Percentiles rank a stretch among this genome's conserved stretches.
Conservation (phyloP, 176 grass and related monocot species). For the Panicum miliaceum region DNA sequence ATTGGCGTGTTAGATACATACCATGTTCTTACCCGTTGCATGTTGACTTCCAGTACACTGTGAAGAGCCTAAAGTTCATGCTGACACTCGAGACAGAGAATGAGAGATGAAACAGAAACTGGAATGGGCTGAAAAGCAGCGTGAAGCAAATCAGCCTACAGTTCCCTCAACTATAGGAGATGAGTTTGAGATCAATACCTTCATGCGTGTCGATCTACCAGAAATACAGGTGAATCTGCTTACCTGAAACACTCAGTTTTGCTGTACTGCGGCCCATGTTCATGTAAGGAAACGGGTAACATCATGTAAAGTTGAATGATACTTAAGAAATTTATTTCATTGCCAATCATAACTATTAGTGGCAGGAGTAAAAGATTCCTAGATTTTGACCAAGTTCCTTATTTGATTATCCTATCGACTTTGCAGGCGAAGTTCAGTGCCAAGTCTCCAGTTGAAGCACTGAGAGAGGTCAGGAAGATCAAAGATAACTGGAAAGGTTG, state of each 20-base stretch:
- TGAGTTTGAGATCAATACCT: constrained; percentile 91
- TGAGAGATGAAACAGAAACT: constrained; percentile 76
- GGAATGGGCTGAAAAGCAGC: constrained; percentile 77
- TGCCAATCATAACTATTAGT: background rate
- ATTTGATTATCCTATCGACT: background rate
- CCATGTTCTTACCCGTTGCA: constrained; percentile 25
- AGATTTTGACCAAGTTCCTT: background rate
- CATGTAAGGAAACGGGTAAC: background rate
- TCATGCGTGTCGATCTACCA: constrained; percentile 86
- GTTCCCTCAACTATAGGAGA: constrained; percentile 89
- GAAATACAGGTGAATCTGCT: constrained; percentile 74
- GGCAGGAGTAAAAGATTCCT: background rate
- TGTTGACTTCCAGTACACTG: constrained; percentile 70
- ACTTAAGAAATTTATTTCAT: background rate
- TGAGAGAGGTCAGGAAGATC: constrained; percentile 72
- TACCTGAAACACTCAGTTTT: background rate
- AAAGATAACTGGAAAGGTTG: constrained; percentile 97
- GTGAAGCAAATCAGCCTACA: constrained; percentile 57
- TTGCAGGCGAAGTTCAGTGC: constrained; percentile 71
- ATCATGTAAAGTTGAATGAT: background rate
- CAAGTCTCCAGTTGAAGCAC: constrained; percentile 63
- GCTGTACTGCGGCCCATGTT: background rate
- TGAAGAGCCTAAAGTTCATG: constrained; percentile 80
- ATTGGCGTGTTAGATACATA: background rate
- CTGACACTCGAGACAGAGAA: constrained; percentile 82